These are phyloP conservation scores for Rhododendron simsii DNA, from an alignment of 148 eudicot species.

Conservation along the genomic window DNA sequence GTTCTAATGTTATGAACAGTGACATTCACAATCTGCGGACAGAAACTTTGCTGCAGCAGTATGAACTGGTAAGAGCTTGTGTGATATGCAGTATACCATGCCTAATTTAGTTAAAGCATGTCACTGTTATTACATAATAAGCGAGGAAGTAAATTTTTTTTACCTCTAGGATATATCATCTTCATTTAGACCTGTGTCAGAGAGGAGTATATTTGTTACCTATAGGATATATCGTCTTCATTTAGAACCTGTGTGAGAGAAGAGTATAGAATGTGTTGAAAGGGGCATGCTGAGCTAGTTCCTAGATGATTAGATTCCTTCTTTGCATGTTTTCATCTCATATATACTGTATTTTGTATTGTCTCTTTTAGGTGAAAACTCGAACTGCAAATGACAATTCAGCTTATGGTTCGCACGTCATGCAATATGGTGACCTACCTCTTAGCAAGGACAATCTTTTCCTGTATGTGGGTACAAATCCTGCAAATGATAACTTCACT, in stretches of 20 bases:
- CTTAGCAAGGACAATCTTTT: conserved; percentile 54
- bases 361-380: conserved; percentile 59
- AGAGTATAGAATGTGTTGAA: not conserved
- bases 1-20: conserved; percentile 34
- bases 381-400: conserved; percentile 65
- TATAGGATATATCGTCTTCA: not conserved
- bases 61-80: conserved; percentile 54
- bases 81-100: not conserved
- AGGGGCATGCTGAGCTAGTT: not conserved
- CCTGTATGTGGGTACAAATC: conserved; percentile 82
- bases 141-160: not conserved
- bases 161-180: not conserved
- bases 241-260: not conserved
- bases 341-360: not conserved
- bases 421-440: conserved; percentile 80
- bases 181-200: not conserved
- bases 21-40: conserved; percentile 78
- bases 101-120: not conserved
- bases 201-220: not conserved
- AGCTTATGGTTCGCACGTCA: conserved; percentile 84
- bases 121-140: not conserved
- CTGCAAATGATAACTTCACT: conserved; percentile 85
- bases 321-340: not conserved
- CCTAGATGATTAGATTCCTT: not conserved
- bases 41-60: conserved; percentile 74